Base-by-base conservation (phyloP, 148 eudicot species). In the Diospyros lotus region DNA sequence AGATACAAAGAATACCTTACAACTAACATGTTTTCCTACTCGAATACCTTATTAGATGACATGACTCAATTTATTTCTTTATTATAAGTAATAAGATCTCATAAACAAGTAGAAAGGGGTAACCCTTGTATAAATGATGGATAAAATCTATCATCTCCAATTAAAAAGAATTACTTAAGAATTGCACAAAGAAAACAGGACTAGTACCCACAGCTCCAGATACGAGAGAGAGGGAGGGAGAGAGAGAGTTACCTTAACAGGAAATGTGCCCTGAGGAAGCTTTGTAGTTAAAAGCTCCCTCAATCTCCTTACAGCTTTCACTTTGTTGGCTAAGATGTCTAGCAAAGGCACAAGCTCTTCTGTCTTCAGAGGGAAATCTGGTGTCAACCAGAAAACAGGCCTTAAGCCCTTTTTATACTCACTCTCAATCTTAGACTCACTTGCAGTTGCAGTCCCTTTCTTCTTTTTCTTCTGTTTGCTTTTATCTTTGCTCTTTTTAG, bases 311-410 rank as follows among this genome's bases (percentile, higher is more conserved):
- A 94, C 83, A 43, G 98, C 98, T 80, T 91, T 94, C 38, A 94
- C 98, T 87, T 94, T 94, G 80, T 94, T 91, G 55, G 98, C 98
- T 82, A 94, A 80, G 73, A 94, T 94, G 78, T 94, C 98, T 1
- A 94, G 90, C 81, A 94, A 87, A 50, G 98, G 98, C 87, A 94
- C 78, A 71, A 94, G 88, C 81, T 94, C 98, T 71, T 94, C 98
- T 8, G 91, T 91, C 79, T 84, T 87, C 84, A 94, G 79, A 1
- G 97, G 97, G 64, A 94, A 94, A 84, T 91, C 97, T 12, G 92
- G 91, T 44, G 98, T 91, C 79, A 94, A 76, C 95, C 97, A 94
- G 59, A 94, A 79, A 77, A 91, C 94, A 61, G 98, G 98, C 78
- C 95, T 81, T 77, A 94, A 75, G 69, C 97, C 96, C 82, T 90